These are phyloP conservation scores for Stemphylium lycopersici DNA, from an alignment of 2,329 filamentous ascomycete species.

Conservation along the genomic window DNA sequence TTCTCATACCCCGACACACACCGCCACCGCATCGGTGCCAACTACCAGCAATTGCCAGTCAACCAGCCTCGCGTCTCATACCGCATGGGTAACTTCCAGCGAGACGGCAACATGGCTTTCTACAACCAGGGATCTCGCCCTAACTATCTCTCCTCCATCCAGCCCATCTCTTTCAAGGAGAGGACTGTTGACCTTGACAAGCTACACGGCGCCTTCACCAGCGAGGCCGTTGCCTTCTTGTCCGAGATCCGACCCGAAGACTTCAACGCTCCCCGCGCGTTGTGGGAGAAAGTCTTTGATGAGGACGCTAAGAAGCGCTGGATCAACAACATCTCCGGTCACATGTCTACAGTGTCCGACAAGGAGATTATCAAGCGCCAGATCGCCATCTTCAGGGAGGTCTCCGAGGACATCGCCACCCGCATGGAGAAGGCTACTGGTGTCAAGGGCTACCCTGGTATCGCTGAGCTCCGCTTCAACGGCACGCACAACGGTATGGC, in stretches of 20 bases:
- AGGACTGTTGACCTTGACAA: slow-evolving; percentile 57
- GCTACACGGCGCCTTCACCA: slow-evolving; percentile 58
- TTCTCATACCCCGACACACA: slow-evolving; percentile 74
- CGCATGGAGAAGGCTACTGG: slow-evolving; percentile 68
- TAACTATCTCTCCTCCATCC: slow-evolving; percentile 61
- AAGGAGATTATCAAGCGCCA: slow-evolving; percentile 68
- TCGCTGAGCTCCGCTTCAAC: slow-evolving; percentile 62
- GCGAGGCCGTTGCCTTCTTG: slow-evolving; percentile 58
- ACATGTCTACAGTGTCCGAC: slow-evolving; percentile 64
- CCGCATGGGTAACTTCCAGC: slow-evolving; percentile 68
- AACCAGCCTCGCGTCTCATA: slow-evolving; percentile 62
- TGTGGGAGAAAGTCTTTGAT: slow-evolving; percentile 69
- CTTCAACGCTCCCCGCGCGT: slow-evolving; percentile 61
- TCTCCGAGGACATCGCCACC: slow-evolving; percentile 63
- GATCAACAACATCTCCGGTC: slow-evolving; percentile 65
- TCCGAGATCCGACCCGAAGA: slow-evolving; percentile 61
- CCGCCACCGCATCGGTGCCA: slow-evolving; percentile 62
- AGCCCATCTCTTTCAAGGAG: slow-evolving; percentile 57
- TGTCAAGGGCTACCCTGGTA: slow-evolving; percentile 65
- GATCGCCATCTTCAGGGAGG: slow-evolving; percentile 69
- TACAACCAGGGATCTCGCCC: slow-evolving; percentile 68
- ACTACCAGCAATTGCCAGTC: slow-evolving; percentile 65
- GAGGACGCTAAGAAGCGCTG: slow-evolving; percentile 64
- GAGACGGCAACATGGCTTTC: slow-evolving; percentile 73
- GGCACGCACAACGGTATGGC: slow-evolving; percentile 68